Percentiles rank a stretch among this genome's conserved stretches.
Evolutionary conservation across 768 basidiomycete genomes (phyloP).

Genomic region (Leccinum uliginosum): DNA sequence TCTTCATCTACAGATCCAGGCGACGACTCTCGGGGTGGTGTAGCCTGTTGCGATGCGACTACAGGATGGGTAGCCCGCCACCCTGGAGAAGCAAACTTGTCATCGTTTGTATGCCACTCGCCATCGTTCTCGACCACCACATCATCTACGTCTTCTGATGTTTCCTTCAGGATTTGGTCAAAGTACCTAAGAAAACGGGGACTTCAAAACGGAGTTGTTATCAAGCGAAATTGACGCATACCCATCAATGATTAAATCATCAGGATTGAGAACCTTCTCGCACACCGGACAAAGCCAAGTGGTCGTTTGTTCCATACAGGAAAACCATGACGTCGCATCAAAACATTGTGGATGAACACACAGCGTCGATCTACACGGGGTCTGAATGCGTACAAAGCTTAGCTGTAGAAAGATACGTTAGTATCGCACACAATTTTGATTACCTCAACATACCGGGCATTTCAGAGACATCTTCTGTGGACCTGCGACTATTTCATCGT

Average conservation of each 20-base stretch:
- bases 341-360: slow-evolving; percentile 95
- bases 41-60: slow-evolving; percentile 17
- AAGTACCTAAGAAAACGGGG: slow-evolving; percentile 59
- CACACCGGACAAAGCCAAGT: slow-evolving; percentile 96
- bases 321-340: slow-evolving; percentile 91
- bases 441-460: slow-evolving; percentile 69
- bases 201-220: neutral
- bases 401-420: slow-evolving; percentile 42
- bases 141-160: slow-evolving; percentile 80
- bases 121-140: slow-evolving; percentile 93
- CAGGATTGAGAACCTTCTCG: slow-evolving; percentile 68
- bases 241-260: slow-evolving; percentile 92
- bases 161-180: slow-evolving; percentile 74
- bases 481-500: slow-evolving; percentile 91
- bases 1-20: slow-evolving; percentile 28
- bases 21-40: slow-evolving; percentile 29
- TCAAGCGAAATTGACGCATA: slow-evolving; percentile 31
- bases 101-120: slow-evolving; percentile 92
- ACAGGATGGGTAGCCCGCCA: slow-evolving; percentile 64
- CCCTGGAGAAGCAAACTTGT: slow-evolving; percentile 68
- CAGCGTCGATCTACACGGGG: slow-evolving; percentile 79
- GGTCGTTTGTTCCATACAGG: slow-evolving; percentile 93
- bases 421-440: neutral
- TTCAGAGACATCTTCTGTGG: slow-evolving; percentile 88
- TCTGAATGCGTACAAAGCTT: slow-evolving; percentile 79